Evolutionary conservation across 768 basidiomycete species (phyloP), one percentile per base, ranked within the genome.

Genomic region (Hericium erinaceus): DNA sequence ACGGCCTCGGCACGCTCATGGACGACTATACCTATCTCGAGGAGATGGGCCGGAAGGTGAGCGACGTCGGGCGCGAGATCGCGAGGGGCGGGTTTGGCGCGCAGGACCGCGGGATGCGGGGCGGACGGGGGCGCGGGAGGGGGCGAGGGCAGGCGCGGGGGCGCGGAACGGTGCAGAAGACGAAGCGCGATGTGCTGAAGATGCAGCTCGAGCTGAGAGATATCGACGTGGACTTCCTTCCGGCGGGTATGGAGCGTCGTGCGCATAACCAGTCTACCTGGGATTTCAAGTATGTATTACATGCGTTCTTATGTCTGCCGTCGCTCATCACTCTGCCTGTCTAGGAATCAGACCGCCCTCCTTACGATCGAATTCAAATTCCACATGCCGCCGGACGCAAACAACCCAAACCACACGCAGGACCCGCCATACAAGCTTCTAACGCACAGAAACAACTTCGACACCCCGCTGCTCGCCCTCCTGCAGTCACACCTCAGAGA

Each of bases 21-120:
- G 80, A 85, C 64, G 94, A 97, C 71, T 97, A 93, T 68, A 76
- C 77, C 44, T 94, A 84, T 67, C 75, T 97, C 62, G 94, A 97
- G 71, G 89, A 92, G 16, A 70, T 92, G 33, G 83, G 88, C 20
- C 72, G 93, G 61, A 84, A 79, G 63, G 84, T 87, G n/a, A 75
- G 77, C 20, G 82, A 80, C 12, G 89, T 87, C 84, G 91, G 87
- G 0, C 69, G 73, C 64, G 81, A 90, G 65, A 87, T 91, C 59
- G 77, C 78, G 60, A 74, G 75, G 54, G 80, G 89, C 57, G 79
- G 85, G 44, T 82, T 81, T 69, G 67, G 69, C 64, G 64, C 73
- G 66, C 61, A 12, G 58, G 54, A 49, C 24, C 28, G 28, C 9
- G 56, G 57, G 28, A 46, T 46, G 44, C n/a, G 44, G 16, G 44